phyloP scores from a whole-genome alignment of 768 basidiomycete genomes.

The Lenzites betulinus region DNA sequence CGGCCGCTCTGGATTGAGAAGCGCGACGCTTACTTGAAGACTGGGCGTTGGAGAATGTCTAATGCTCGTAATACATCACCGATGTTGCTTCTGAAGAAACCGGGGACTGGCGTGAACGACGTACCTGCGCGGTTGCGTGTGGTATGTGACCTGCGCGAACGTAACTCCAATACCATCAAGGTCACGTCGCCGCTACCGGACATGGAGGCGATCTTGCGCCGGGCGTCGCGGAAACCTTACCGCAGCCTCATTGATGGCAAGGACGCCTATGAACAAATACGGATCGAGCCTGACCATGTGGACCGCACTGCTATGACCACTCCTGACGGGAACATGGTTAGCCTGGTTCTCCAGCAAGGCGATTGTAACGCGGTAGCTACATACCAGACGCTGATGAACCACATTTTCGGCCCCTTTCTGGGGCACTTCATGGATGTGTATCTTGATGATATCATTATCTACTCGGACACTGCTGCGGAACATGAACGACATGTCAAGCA shows the following conservation, averaged over 20 bases:
- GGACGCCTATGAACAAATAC: no score
- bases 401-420: slow-evolving; percentile 30
- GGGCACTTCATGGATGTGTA: no score
- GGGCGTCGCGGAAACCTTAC: slow-evolving; percentile 32
- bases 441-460: slow-evolving; percentile 35
- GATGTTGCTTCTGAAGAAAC: slow-evolving; percentile 37
- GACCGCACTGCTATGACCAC: no score
- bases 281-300: no score
- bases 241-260: no score
- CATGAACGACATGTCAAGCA: slow-evolving; percentile 29
- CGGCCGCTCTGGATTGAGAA: slow-evolving; percentile 32
- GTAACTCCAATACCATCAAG: slow-evolving; percentile 30
- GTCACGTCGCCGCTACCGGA: slow-evolving; percentile 30
- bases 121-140: slow-evolving; percentile 8
- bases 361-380: slow-evolving; percentile 36
- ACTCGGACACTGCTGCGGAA: slow-evolving; percentile 28
- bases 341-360: slow-evolving; percentile 34
- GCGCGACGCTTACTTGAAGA: slow-evolving; percentile 30
- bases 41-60: no score
- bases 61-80: slow-evolving; percentile 33
- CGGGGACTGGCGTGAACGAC: slow-evolving; percentile 2
- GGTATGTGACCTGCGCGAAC: slow-evolving; percentile 18
- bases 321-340: no score
- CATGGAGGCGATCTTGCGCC: slow-evolving; percentile 26
- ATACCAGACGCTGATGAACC: slow-evolving; percentile 32